A percentile compares a stretch with the other conserved stretches of the same genome.
phyloP scores from a whole-genome alignment of 441 rosid species.

The Eutrema salsugineum region DNA sequence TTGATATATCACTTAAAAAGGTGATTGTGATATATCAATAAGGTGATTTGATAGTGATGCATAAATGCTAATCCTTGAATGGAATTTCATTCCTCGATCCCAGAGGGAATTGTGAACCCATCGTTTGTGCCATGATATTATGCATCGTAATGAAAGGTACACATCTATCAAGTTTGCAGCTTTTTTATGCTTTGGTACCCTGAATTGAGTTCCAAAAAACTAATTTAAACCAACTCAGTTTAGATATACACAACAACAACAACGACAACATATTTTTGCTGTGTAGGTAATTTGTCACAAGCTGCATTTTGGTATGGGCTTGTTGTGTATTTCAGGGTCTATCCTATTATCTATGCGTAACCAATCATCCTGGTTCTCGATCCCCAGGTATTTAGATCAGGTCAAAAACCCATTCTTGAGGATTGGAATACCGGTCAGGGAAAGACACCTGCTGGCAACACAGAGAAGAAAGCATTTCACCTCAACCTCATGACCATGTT shows the following conservation, averaged over 20 bases:
- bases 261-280: background rate
- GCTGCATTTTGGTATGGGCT: slow-evolving; percentile 93
- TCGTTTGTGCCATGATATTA: slow-evolving; percentile 87
- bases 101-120: slow-evolving; percentile 95
- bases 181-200: background rate
- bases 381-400: slow-evolving; percentile 40
- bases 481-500: slow-evolving; percentile 23
- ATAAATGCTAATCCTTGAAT: no score
- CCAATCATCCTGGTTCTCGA: slow-evolving; percentile 71
- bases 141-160: slow-evolving; percentile 87
- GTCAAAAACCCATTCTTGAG: slow-evolving; percentile 44
- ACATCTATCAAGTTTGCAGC: background rate
- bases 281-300: slow-evolving; percentile 65
- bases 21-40: no score
- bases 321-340: slow-evolving; percentile 87
- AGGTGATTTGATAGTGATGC: no score
- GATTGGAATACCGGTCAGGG: slow-evolving; percentile 46
- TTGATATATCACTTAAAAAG: no score
- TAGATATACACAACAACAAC: background rate
- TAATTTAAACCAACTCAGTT: background rate
- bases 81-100: no score
- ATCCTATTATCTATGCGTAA: slow-evolving; percentile 83
- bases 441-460: slow-evolving; percentile 26
- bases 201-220: background rate
- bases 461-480: slow-evolving; percentile 5